Evolutionary conservation across 306 rosid species (phyloP).

Genomic region (Vachellia collinsii): DNA sequence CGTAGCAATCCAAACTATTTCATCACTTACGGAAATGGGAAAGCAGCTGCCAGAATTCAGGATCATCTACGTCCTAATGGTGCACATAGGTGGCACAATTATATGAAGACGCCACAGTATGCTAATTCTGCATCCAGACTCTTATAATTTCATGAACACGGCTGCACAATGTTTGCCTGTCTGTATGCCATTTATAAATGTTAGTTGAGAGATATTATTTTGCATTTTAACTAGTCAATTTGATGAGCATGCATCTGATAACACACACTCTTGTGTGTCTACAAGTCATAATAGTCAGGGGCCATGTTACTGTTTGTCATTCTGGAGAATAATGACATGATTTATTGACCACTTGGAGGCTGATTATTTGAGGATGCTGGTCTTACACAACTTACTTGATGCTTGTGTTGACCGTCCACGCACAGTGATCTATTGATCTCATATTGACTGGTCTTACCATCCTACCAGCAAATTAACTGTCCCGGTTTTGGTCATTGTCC

Average conservation of each 20-base stretch:
- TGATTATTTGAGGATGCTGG: slow-evolving; percentile 31
- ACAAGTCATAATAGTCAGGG: slow-evolving; percentile 12
- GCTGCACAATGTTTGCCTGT: neutral
- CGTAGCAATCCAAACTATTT: slow-evolving; percentile 98
- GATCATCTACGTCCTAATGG: slow-evolving; percentile 99
- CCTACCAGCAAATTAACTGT: slow-evolving; percentile 22
- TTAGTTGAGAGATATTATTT: slow-evolving; percentile 14
- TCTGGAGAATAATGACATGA: slow-evolving; percentile 27
- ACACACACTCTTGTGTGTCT: neutral
- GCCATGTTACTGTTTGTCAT: slow-evolving; percentile 21
- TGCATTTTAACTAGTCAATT: neutral
- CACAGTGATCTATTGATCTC: slow-evolving; percentile 24
- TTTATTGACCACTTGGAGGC: slow-evolving; percentile 2
- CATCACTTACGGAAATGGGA: slow-evolving; percentile 96
- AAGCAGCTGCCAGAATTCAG: slow-evolving; percentile 92
- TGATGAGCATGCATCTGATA: slow-evolving; percentile 8
- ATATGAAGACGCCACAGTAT: slow-evolving; percentile 91
- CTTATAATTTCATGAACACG: slow-evolving; percentile 28
- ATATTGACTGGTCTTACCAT: slow-evolving; percentile 15
- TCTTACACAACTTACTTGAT: slow-evolving; percentile 18
- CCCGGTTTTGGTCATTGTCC: slow-evolving; percentile 17
- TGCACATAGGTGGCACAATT: slow-evolving; percentile 99
- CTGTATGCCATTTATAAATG: neutral
- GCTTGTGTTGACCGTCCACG: slow-evolving; percentile 15
- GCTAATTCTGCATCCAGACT: slow-evolving; percentile 35